A percentile compares a stretch with the other conserved stretches of the same genome.
phyloP scores from a whole-genome alignment of 2,329 filamentous ascomycete species.

The Corynespora cassiicola region DNA sequence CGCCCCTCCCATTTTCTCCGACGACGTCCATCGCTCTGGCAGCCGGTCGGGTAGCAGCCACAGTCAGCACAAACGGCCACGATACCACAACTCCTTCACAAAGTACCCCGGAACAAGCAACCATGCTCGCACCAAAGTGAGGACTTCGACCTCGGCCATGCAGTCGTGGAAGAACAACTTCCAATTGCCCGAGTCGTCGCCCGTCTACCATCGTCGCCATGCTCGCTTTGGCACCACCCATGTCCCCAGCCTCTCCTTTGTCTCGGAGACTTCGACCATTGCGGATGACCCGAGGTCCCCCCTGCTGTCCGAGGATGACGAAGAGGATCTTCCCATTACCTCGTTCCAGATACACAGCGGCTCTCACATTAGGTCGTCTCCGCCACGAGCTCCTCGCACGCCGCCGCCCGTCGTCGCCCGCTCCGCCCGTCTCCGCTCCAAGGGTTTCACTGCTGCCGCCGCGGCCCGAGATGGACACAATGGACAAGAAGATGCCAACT shows the following conservation, averaged over 20 bases:
- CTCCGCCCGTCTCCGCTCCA: conserved; percentile 48
- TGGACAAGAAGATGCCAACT: conserved; percentile 82
- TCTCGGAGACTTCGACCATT: conserved; percentile 73
- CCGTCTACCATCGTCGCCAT: conserved; percentile 77
- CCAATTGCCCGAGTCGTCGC: conserved; percentile 83
- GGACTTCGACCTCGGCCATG: conserved; percentile 62
- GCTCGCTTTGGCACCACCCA: conserved; percentile 73
- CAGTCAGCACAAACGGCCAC: conserved; percentile 45
- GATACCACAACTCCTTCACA: conserved; percentile 36
- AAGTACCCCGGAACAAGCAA: conserved; percentile 53
- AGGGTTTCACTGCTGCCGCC: conserved; percentile 45
- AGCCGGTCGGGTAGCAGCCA: conserved; percentile 64
- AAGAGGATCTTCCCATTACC: conserved; percentile 77
- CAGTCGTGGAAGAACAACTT: conserved; percentile 78
- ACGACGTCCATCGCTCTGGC: conserved; percentile 69
- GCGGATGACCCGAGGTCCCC: conserved; percentile 66
- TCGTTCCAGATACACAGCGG: conserved; percentile 69
- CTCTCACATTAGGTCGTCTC: conserved; percentile 76
- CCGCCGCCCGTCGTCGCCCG: conserved; percentile 47
- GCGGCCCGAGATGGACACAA: conserved; percentile 59
- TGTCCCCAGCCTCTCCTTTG: conserved; percentile 79
- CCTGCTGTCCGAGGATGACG: conserved; percentile 78
- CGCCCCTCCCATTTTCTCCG: conserved; percentile 83
- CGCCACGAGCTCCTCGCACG: conserved; percentile 62
- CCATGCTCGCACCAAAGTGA: conserved; percentile 73